Percentiles rank a stretch among this genome's conserved stretches.
These are phyloP conservation scores for Pseudoturritis turrita DNA, from an alignment of 345 rosid species.

Conservation along the genomic window DNA sequence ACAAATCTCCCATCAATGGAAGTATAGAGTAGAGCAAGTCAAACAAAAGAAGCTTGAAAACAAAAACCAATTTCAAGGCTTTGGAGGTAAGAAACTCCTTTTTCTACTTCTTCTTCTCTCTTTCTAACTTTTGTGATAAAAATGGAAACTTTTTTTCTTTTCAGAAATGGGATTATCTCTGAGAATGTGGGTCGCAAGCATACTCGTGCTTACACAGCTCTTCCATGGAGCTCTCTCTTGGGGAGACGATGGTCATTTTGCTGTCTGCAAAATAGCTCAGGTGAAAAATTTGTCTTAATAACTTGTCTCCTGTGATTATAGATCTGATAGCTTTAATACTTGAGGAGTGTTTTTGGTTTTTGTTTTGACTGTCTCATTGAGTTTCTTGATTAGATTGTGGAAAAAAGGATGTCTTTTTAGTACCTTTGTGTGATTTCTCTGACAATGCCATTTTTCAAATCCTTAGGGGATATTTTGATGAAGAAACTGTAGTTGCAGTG, in stretches of 20 bases:
- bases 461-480: constrained; percentile 56
- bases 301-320: neutral
- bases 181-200: constrained; percentile 39
- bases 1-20: no score
- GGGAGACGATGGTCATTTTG: constrained; percentile 86
- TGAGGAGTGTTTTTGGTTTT: neutral
- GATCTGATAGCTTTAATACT: neutral
- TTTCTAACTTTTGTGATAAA: no score
- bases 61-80: neutral
- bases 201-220: constrained; percentile 48
- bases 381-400: no score
- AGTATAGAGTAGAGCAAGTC: neutral
- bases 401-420: no score
- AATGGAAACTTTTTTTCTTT: neutral
- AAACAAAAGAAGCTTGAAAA: neutral
- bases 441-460: neutral
- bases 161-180: constrained; percentile 28
- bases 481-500: constrained; percentile 57
- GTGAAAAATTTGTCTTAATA: constrained; percentile 20
- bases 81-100: neutral
- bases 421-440: neutral
- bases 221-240: constrained; percentile 54
- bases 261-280: constrained; percentile 84
- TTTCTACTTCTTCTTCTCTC: neutral
- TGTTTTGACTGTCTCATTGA: neutral